Evolutionary conservation across 2,329 filamentous ascomycete genomes (phyloP), one percentile per base, ranked within the genome.

Genomic region (Botrytis paeoniae): DNA sequence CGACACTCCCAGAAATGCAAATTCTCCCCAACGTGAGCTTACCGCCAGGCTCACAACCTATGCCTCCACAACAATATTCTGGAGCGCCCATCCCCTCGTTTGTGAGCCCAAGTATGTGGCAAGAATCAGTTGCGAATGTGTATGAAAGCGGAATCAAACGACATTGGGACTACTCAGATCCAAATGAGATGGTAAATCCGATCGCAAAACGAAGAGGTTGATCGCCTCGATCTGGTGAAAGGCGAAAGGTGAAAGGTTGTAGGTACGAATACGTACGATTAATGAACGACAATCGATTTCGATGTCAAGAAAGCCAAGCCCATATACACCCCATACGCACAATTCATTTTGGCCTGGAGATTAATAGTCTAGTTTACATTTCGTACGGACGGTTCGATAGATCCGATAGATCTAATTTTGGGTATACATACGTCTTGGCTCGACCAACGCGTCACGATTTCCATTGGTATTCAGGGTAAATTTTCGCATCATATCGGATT

Each of bases 31-130:
- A 78, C 82, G 84, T 69, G 83, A 85, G 60, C 83, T 83, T 75
- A 80, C 83, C 72, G 82, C 84, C 75, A 76, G 75, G 82, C 80
- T 73, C 86, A 57, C 86, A 87, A 72, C 82, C 84, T 57, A 81
- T 88, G 64, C 82, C 85, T 3, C 83, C 85, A 70, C 84, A 86
- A 74, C 85, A 86, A 75, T 90, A 88, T 79, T 83, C 87, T 43
- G 83, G 85, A 41, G 84, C 86, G 12, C 83, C 87, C 3, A 84
- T 88, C 68, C 84, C 86, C 73, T 85, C 84, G 41, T 92, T 91
- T 79, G 87, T 92, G 75, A 92, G 89, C 16, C 89, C 90, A 6
- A 89, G 89, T 74, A 92, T 92, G 90, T 92, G 90, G 90, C 90
- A 91, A 80, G 89, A 92, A 79, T 91, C 89, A 20, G 90, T 92